Percentiles rank a stretch among this genome's conserved stretches.
phyloP scores from a whole-genome alignment of 2,329 filamentous ascomycete species.

The Bipolaris sorokiniana region DNA sequence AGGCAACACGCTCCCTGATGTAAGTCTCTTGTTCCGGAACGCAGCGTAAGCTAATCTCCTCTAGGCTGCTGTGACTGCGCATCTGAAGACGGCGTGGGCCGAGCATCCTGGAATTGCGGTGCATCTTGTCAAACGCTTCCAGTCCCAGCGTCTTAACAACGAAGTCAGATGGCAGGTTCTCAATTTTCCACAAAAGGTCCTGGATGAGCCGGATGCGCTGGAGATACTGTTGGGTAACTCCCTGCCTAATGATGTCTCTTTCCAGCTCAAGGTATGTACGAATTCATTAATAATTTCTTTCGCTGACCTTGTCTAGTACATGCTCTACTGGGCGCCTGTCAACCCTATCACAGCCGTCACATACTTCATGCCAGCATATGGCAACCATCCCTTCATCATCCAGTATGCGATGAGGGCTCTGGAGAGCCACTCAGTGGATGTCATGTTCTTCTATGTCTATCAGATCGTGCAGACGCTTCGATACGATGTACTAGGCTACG shows the following conservation, averaged over 20 bases:
- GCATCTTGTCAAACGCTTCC: conserved; percentile 80
- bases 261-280: conserved; percentile 67
- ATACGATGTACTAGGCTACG: conserved; percentile 91
- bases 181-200: conserved; percentile 81
- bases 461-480: conserved; percentile 96
- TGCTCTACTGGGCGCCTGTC: conserved; percentile 90
- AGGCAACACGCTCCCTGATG: conserved; percentile 51
- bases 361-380: conserved; percentile 89
- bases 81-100: conserved; percentile 83
- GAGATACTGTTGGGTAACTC: conserved; percentile 78
- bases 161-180: conserved; percentile 82
- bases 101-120: conserved; percentile 88
- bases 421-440: conserved; percentile 92
- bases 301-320: conserved; percentile 62
- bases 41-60: conserved; percentile 17
- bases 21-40: conserved; percentile 19
- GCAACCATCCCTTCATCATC: conserved; percentile 88
- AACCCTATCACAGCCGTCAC: conserved; percentile 93
- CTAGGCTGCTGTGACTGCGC: conserved; percentile 63
- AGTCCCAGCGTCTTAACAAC: conserved; percentile 71
- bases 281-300: not conserved
- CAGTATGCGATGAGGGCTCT: conserved; percentile 97
- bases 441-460: conserved; percentile 98
- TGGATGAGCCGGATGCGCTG: conserved; percentile 81
- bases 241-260: conserved; percentile 78